Conservation (phyloP, 1,139 yeast genomes). For the Pichia sp. region DNA sequence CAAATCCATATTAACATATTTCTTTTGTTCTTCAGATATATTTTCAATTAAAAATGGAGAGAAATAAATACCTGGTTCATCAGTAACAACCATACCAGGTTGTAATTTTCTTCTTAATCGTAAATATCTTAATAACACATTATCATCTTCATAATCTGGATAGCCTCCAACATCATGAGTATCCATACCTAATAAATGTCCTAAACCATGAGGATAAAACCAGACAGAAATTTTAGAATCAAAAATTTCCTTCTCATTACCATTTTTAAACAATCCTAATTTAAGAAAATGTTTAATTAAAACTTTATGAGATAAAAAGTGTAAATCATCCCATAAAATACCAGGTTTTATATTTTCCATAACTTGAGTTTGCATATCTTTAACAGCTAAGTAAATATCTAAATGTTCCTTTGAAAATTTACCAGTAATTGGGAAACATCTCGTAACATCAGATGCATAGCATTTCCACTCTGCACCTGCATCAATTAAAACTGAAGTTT, state of each 20-base stretch:
- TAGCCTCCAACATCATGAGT: conserved; percentile 93
- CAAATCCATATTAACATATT: conserved; percentile 58
- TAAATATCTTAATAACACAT: conserved; percentile 67
- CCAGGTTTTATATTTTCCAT: conserved; percentile 76
- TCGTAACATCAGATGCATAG: conserved; percentile 89
- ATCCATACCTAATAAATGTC: conserved; percentile 90
- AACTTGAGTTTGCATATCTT: conserved; percentile 72
- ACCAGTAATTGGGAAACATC: conserved; percentile 90
- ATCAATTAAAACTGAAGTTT: conserved; percentile 72
- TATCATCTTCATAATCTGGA: conserved; percentile 77
- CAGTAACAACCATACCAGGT: conserved; percentile 81
- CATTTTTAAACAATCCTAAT: conserved; percentile 68
- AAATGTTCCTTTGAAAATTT: conserved; percentile 85
- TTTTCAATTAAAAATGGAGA: conserved; percentile 73
- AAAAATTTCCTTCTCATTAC: conserved; percentile 61
- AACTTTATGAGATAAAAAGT: conserved; percentile 69
- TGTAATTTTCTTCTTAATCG: conserved; percentile 71
- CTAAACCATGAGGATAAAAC: conserved; percentile 93
- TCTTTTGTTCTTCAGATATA: conserved; percentile 49
- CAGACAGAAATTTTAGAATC: conserved; percentile 65
- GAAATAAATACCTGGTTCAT: conserved; percentile 94
- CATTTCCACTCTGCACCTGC: conserved; percentile 98
- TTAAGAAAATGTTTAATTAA: conserved; percentile 64
- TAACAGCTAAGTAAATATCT: conserved; percentile 74
- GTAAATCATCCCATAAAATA: conserved; percentile 78